phyloP scores from a whole-genome alignment of 164 flowering plant genomes.

The Warburgia ugandensis region DNA sequence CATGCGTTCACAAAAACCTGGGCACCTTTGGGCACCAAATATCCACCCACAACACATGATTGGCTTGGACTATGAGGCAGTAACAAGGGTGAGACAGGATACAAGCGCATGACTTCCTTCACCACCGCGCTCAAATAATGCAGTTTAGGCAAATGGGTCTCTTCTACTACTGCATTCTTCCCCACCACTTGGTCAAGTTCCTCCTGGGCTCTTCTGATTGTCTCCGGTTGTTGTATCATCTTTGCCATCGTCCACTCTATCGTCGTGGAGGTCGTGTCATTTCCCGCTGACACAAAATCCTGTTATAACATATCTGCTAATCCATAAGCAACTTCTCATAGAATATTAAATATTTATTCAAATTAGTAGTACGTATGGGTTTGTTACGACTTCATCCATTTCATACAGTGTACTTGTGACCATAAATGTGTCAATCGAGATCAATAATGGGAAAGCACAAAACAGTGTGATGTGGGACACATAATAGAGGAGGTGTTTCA shows the following conservation, averaged over 20 bases:
- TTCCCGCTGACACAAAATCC: slow-evolving; percentile 44
- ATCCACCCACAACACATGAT: slow-evolving; percentile 41
- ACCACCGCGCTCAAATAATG: slow-evolving; percentile 31
- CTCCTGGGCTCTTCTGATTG: slow-evolving; percentile 25
- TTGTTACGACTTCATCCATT: no score
- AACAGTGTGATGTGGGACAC: no score
- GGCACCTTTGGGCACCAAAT: slow-evolving; percentile 44
- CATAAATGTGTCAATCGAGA: no score
- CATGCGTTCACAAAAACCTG: slow-evolving; percentile 55
- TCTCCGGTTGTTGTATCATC: slow-evolving; percentile 28
- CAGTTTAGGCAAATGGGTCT: slow-evolving; percentile 31
- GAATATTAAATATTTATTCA: no score
- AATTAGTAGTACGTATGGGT: no score
- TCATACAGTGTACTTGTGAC: no score
- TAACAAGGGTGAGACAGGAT: slow-evolving; percentile 36
- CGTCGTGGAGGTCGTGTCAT: slow-evolving; percentile 35
- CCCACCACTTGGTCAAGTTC: slow-evolving; percentile 37
- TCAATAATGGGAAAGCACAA: no score
- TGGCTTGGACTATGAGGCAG: slow-evolving; percentile 55
- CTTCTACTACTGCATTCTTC: slow-evolving; percentile 27
- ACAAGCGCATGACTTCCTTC: slow-evolving; percentile 39
- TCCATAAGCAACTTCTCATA: no score
- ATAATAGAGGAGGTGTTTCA: no score
- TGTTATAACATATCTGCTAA: slow-evolving; percentile 11
- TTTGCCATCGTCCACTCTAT: slow-evolving; percentile 39